Conservation (phyloP, 2,329 filamentous ascomycete genomes). For the Knoxdaviesia capensis region DNA sequence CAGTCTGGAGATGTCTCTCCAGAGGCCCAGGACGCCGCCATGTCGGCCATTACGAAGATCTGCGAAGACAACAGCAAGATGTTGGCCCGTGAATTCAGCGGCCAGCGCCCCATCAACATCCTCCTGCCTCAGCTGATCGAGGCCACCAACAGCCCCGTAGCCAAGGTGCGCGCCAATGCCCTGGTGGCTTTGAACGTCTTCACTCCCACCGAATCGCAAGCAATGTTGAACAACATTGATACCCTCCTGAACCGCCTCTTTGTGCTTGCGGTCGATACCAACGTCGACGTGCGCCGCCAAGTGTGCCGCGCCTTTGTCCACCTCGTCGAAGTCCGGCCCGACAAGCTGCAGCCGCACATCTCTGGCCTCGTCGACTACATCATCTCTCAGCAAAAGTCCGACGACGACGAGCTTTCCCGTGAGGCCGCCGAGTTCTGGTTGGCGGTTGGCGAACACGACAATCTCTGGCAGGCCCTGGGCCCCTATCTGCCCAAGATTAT, state of each 20-base stretch:
- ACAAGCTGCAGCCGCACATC: constrained; percentile 80
- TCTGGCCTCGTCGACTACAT: constrained; percentile 82
- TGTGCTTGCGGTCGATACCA: constrained; percentile 54
- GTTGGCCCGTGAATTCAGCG: constrained; percentile 72
- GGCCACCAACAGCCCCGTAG: constrained; percentile 56
- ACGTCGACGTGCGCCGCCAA: constrained; percentile 68
- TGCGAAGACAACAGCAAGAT: constrained; percentile 88
- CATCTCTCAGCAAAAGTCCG: constrained; percentile 67
- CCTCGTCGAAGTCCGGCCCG: constrained; percentile 73
- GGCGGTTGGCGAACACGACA: constrained; percentile 71
- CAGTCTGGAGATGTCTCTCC: constrained; percentile 33
- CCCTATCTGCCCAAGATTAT: constrained; percentile 73
- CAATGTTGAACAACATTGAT: constrained; percentile 64
- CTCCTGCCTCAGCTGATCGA: constrained; percentile 81
- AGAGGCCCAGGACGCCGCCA: constrained; percentile 75
- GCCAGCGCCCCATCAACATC: constrained; percentile 69
- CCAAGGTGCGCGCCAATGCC: constrained; percentile 63
- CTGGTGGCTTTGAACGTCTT: constrained; percentile 83
- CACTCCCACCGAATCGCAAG: constrained; percentile 64
- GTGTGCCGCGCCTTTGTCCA: constrained; percentile 89
- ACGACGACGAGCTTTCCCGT: constrained; percentile 76
- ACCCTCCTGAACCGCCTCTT: constrained; percentile 69
- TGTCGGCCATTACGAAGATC: constrained; percentile 83
- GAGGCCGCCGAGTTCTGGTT: constrained; percentile 98
- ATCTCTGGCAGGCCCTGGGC: constrained; percentile 53